Base-by-base conservation (phyloP, 345 rosid species). In the Sisymbrium irio region DNA sequence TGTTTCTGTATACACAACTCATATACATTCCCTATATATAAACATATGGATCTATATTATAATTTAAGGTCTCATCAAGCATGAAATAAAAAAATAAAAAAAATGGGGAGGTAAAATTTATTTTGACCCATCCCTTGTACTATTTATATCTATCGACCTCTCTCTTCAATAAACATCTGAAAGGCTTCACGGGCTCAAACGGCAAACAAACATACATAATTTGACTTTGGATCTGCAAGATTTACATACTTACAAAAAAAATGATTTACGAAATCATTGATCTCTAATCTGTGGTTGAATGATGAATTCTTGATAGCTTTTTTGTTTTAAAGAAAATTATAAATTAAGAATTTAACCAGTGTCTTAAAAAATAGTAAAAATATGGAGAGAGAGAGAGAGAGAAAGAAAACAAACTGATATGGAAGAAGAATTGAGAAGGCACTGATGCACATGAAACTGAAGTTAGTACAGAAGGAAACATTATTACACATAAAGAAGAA, bases 391-490 rank as follows among this genome's bases (percentile, higher is more conserved):
- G n/a, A n/a, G n/a, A n/a, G n/a, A n/a, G n/a, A 77, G 72, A 57
- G 4, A 58, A 71, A 30, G 18, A 27, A 13, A 69, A 51, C 40
- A 50, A 40, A 53, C 3, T 3, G 13, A 44, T 67, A 56, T 49
- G 20, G 41, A 47, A 44, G 70, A 59, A 39, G 66, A 67, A 66
- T 62, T 32, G 55, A 47, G 80, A 71, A 49, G 76, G 80, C 80
- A 77, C 80, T 77, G 80, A 77, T 77, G 77, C 80, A 40, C 80
- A 77, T 71, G 80, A 77, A 77, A 65, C 73, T 71, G 76, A 77
- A 76, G 79, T 54, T 69, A 49, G 68, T 68, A 61, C 69, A 39
- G 44, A 39, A 49, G 44, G 20, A 66, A 74, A 35, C 79, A 76
- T 76, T 69, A 76, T 76, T 69, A 54, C 65, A 75, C 41, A 69